These are phyloP conservation scores for Diplotaxis tenuifolia DNA, from an alignment of 345 rosid species.

Conservation along the genomic window DNA sequence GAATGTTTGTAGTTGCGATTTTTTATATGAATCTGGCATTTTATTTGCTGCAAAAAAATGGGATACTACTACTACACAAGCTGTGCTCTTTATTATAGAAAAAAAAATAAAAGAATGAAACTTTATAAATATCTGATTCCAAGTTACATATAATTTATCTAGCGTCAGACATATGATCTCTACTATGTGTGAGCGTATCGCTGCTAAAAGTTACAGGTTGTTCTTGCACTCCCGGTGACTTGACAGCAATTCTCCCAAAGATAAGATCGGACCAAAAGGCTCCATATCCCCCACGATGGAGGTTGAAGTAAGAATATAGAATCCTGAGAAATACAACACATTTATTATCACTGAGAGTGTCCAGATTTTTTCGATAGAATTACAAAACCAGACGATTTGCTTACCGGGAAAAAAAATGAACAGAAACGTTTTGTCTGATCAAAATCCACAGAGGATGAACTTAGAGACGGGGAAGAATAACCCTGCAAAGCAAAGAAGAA, in stretches of 20 bases:
- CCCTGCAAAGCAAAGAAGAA: slow-evolving; percentile 68
- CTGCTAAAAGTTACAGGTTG: slow-evolving; percentile 24
- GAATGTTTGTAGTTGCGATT: background rate
- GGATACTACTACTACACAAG: slow-evolving; percentile 1
- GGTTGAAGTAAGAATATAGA: slow-evolving; percentile 27
- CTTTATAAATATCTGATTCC: slow-evolving; percentile 20
- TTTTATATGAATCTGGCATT: background rate
- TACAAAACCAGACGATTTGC: background rate
- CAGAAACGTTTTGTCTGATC: background rate
- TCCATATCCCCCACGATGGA: slow-evolving; percentile 49
- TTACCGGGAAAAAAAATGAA: slow-evolving; percentile 13
- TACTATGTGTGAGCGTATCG: background rate
- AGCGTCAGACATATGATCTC: slow-evolving; percentile 10
- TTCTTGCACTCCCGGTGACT: slow-evolving; percentile 20
- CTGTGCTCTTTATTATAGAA: slow-evolving; percentile 22
- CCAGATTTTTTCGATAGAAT: background rate
- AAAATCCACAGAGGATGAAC: slow-evolving; percentile 64
- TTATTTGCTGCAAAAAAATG: slow-evolving; percentile 19
- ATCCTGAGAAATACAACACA: slow-evolving; percentile 12
- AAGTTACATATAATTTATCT: slow-evolving; percentile 7
- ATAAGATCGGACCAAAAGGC: slow-evolving; percentile 54
- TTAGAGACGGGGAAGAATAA: slow-evolving; percentile 61
- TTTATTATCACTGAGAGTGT: background rate
- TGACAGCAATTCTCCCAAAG: slow-evolving; percentile 16
- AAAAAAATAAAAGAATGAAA: background rate